Evolutionary conservation across 192 early-diverging fungal species (phyloP), one percentile per base, ranked within the genome.

Genomic region (Coemansia sp.): DNA sequence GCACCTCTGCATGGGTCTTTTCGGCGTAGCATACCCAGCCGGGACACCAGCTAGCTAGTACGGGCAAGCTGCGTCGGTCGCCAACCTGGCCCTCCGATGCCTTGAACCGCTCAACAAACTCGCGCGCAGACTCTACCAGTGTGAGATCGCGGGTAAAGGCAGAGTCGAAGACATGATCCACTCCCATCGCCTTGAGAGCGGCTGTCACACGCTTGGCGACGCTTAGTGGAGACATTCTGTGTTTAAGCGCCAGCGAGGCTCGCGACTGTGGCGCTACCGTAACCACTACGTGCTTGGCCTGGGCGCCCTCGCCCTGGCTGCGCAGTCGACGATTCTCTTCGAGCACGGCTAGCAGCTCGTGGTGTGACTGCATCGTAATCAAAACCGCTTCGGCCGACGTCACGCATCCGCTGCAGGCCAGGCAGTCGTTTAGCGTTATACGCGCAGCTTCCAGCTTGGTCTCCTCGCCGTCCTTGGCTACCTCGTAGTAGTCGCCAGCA

Each of bases 11-110:
- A 67, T 99, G 96, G 0, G 98, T 98, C 82, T 98, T 99, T 83
- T 99, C 98, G 13, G 95, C 95, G 68, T 99, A 99, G 81, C 98
- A 99, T 28, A 99, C 93, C 96, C 96, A 99, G 14, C 96, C 95
- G 55, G 89, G 87, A 60, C 87, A 90, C 61, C 87, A 78, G 44
- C 88, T 89, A 16, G 88, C 88, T 13, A 89, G 64, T 80, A 90
- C 86, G n/a, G 88, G 88, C 40, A 93, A 62, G 13, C 44, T 52
- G 37, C 57, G 61, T n/a, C 43, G 66, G 6, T 60, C 66, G 35
- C 78, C 69, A 3, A 44, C 59, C 3, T 73, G 66, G 23, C 76
- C 74, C 30, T 90, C 73, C 0, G 72, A 62, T 3, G 67, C 72
- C 6, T 75, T 68, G 62, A 85, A 97, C 39, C 95, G 83, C 30